Evolutionary conservation across 2,329 filamentous ascomycete species (phyloP), one percentile per base, ranked within the genome.

Genomic region (Colletotrichum spaethianum): DNA sequence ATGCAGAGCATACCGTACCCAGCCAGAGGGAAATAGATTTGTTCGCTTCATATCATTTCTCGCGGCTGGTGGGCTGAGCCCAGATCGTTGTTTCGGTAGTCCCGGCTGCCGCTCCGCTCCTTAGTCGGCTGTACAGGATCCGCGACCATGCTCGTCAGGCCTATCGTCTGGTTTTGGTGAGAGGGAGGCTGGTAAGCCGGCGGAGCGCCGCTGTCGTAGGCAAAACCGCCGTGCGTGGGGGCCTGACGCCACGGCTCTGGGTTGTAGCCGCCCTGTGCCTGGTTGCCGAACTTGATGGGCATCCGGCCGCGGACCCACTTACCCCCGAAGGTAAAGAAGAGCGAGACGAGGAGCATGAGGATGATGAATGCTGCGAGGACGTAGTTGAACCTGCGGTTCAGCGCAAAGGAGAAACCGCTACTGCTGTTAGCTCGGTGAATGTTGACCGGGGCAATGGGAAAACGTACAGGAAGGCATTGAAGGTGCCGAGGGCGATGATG

Each of bases 371-470:
- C 85, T 11, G 85, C 82, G n/a, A 89, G 83, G 42, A 86, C 81
- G 75, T 83, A 85, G 73, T 86, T 82, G 70, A 84, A 86, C 56
- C 78, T 79, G n/a, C 82, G 76, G 64, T 87, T 86, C 18, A 86
- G 80, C 3, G 90, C 89, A 63, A 91, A 86, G 0, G 84, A 83
- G 77, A 91, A 91, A 31, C 90, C 90, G 6, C 87, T 89, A 60
- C 11, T 20, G 33, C 61, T 70, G 75, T 74, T 52, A 74, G 72
- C 61, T 11, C 7, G 20, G 20, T 62, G 38, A 18, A 12, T 18
- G 20, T 9, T 11, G 20, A 8, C 2, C 18, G 3, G 8, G 44
- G 9, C 9, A 12, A 1, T 7, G 69, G 1, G 65, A 33, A 60
- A 7, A 81, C 87, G 73, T 81, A 89, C 87, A 91, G 79, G 74